Base-by-base conservation (phyloP, 2,329 filamentous ascomycete species). In the Rhynchosporium graminicola region DNA sequence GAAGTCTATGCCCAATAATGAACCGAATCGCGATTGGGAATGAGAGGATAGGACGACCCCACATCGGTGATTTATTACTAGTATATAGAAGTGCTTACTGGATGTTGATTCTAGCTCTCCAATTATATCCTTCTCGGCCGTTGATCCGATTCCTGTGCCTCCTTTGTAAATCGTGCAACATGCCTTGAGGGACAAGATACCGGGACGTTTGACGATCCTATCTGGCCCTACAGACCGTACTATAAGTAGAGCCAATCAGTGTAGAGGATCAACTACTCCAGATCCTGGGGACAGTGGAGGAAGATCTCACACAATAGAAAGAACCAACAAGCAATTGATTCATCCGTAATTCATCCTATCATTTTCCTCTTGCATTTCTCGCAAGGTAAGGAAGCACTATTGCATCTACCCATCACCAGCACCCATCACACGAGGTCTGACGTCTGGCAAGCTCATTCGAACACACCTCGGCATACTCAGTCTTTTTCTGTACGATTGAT, bases 221-320 rank as follows among this genome's bases (percentile, higher is more conserved):
- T 45, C 31, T 31, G 10, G 12, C 52, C 28, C 40, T 12, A 56
- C 6, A 20, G 28, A 45, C 58, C 57, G 45, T 50, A 63, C 31
- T 42, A n/a, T n/a, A n/a, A n/a, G n/a, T n/a, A 33, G 51, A 56
- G 48, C 61, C 52, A 63, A 63, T 63, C 42, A 57, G 33, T 5
- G 28, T 12, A 6, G n/a, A 48, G 20, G 52, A 29, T 38, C 20
- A 31, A n/a, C 33, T 33, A 10, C 29, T 26, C 51, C 12, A 46
- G 28, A 50, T 40, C 50, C 28, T 54, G 50, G 50, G 33, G 50
- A 54, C 28, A 29, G 4, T 42, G 42, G 36, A 36, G 43, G n/a
- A 47, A 45, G 57, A 47, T 31, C 3, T n/a, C 46, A 20, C 46
- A 20, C 50, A 28, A 54, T 6, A 33, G 31, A 54, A n/a, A 33